These are phyloP conservation scores for Murraya paniculata DNA, from an alignment of 345 rosid genomes.

Conservation along the genomic window DNA sequence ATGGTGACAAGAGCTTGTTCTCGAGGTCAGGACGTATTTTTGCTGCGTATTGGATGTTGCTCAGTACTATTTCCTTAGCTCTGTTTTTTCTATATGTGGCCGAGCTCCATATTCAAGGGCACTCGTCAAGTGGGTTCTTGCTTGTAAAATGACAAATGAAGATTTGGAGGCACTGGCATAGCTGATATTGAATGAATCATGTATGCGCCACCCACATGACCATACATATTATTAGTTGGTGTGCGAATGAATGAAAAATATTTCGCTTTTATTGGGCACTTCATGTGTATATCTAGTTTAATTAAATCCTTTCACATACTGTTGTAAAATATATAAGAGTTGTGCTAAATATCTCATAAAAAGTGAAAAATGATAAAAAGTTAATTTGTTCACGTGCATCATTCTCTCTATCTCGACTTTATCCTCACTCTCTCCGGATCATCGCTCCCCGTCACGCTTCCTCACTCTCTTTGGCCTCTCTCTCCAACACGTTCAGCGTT, in stretches of 20 bases:
- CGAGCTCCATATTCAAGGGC: slow-evolving; percentile 50
- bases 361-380: no score
- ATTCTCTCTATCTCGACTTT: no score
- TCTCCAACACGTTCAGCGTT: no score
- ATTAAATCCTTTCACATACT: no score
- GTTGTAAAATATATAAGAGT: no score
- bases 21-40: slow-evolving; percentile 49
- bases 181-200: slow-evolving; percentile 49
- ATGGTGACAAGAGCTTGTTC: slow-evolving; percentile 66
- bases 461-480: no score
- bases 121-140: slow-evolving; percentile 66
- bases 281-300: background rate
- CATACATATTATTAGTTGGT: background rate
- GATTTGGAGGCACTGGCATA: slow-evolving; percentile 62
- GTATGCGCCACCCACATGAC: background rate
- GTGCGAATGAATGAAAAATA: background rate
- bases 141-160: slow-evolving; percentile 42
- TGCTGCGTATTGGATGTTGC: slow-evolving; percentile 68
- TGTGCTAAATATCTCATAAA: no score
- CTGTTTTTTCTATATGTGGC: slow-evolving; percentile 65
- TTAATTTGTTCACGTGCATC: no score
- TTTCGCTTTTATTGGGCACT: background rate
- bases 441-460: no score
- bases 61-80: slow-evolving; percentile 59
- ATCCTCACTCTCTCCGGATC: no score